Evolutionary conservation across 1,284 basidiomycete species (phyloP), one percentile per base, ranked within the genome.

Genomic region (Neonothopanus nambi): DNA sequence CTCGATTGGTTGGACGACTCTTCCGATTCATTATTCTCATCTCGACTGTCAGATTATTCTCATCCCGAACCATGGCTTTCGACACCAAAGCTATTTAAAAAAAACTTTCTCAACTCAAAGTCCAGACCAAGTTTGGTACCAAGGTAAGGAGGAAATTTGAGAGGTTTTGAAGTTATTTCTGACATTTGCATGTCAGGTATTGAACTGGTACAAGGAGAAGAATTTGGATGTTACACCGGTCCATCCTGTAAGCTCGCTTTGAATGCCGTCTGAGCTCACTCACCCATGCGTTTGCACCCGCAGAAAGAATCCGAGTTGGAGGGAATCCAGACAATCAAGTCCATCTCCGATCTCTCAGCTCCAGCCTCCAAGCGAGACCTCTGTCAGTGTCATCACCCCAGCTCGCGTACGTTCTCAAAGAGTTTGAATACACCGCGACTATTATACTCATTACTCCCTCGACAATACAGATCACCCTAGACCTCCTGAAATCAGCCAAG

Each of bases 341-440:
- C 75, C 2, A 74, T 93, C 57, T 65, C 73, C 5, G 78, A 85
- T 35, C 79, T 94, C n/a, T 65, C 79, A 15, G 71, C 72, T 38
- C 88, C n/a, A n/a, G n/a, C n/a, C n/a, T n/a, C n/a, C 91, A 2
- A 65, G 75, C 2, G 72, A 84, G 57, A 95, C 92, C 0, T 87
- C 88, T 9, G 74, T 95, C 55, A 90, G 87, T 61, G 81, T 94
- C 57, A 81, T 95, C 64, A 93, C 91, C 5, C 82, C 85, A 46
- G 79, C 88, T 20, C 82, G 82, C 70, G 84, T 86, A 58, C 33
- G 68, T 58, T 21, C 28, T n/a, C n/a, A n/a, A n/a, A n/a, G n/a
- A n/a, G n/a, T 5, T 5, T 28, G 11, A 28, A 28, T 42, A 44
- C 44, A 44, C 36, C 56, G 11, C 37, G 51, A 40, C 38, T 38